Conservation (phyloP, 306 rosid genomes). For the Potentilla sterilis region DNA sequence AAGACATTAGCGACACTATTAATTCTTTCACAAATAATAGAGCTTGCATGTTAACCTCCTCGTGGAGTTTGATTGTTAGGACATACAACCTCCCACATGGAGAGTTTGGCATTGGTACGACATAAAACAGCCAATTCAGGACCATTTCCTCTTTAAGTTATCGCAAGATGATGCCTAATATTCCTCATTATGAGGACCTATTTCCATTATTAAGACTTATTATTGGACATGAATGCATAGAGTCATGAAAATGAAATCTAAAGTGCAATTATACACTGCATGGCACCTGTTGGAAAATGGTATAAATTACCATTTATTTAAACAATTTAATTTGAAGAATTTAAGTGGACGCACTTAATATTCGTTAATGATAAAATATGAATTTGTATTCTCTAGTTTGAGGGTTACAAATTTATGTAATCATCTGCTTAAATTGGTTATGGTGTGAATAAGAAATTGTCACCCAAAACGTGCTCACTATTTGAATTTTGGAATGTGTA, state of each 20-base stretch:
- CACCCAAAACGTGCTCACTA: too few species aligned
- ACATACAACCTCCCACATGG: slow-evolving; percentile 21
- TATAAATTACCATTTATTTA: too few species aligned
- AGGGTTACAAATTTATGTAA: too few species aligned
- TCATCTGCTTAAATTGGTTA: too few species aligned
- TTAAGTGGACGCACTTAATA: too few species aligned
- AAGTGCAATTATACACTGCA: not conserved
- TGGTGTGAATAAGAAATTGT: too few species aligned
- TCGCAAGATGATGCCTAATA: not conserved
- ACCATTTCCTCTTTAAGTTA: not conserved
- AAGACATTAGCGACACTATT: not conserved
- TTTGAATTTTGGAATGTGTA: too few species aligned
- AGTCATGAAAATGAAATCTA: not conserved
- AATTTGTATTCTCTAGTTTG: too few species aligned
- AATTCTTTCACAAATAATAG: not conserved
- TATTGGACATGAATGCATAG: not conserved
- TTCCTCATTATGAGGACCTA: not conserved
- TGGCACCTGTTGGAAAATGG: too few species aligned
- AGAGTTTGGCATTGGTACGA: slow-evolving; percentile 18
- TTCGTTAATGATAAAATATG: too few species aligned
- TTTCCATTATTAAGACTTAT: slow-evolving; percentile 4
- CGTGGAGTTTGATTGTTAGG: not conserved
- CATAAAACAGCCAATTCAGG: slow-evolving; percentile 8
- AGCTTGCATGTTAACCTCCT: not conserved
- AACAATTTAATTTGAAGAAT: too few species aligned